A percentile compares a stretch with the other conserved stretches of the same genome.
phyloP scores from a whole-genome alignment of 1,139 yeast genomes.

The Debaryomycetaceae sp. region DNA sequence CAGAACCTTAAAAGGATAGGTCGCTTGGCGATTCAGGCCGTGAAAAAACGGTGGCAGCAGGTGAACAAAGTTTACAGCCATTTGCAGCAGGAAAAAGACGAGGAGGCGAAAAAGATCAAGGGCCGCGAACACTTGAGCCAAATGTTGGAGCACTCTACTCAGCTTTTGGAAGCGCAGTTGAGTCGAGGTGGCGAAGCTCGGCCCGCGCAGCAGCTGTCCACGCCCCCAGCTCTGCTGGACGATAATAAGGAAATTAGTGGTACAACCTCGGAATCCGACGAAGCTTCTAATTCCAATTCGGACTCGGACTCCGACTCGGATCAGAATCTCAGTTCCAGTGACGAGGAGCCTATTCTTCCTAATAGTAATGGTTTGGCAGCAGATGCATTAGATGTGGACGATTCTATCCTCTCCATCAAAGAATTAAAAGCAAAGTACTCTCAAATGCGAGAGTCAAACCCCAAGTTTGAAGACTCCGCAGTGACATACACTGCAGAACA shows the following conservation, averaged over 20 bases:
- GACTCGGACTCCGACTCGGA: conserved; percentile 12
- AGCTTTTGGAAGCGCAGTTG: conserved; percentile 76
- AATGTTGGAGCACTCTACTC: conserved; percentile 86
- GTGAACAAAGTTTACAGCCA: conserved; percentile 74
- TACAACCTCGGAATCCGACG: conserved; percentile 13
- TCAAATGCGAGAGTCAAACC: conserved; percentile 28
- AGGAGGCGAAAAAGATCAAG: conserved; percentile 57
- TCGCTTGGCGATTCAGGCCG: conserved; percentile 70
- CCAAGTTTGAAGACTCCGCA: too few species aligned
- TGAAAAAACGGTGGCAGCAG: conserved; percentile 80
- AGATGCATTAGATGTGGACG: too few species aligned
- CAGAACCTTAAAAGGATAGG: conserved; percentile 60
- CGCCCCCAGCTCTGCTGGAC: neutral
- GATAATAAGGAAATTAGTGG: conserved; percentile 6
- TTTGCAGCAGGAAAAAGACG: conserved; percentile 45
- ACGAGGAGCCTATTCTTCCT: conserved; percentile 24
- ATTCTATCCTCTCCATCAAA: conserved; percentile 51
- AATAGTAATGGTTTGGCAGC: too few species aligned
- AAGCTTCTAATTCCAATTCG: conserved; percentile 8
- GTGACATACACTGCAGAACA: too few species aligned
- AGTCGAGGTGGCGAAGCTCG: conserved; percentile 17
- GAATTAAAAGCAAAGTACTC: conserved; percentile 59
- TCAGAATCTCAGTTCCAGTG: conserved; percentile 10
- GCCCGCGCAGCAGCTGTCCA: neutral
- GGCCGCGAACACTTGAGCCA: conserved; percentile 85